Evolutionary conservation across 768 basidiomycete genomes (phyloP), one percentile per base, ranked within the genome.

Genomic region (Solioccasus polychromus): DNA sequence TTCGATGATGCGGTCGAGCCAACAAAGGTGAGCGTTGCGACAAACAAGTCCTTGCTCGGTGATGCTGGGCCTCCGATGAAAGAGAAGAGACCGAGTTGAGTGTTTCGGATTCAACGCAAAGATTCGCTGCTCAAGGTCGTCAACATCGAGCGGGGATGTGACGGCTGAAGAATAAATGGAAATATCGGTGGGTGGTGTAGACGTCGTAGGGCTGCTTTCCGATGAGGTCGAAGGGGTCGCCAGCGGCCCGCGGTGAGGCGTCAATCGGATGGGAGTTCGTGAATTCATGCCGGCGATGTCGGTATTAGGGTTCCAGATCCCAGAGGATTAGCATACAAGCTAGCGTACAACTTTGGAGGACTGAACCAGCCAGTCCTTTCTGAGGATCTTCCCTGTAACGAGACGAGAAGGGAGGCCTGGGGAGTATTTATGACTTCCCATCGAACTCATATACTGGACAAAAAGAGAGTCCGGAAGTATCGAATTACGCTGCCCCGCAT

Each of bases 351-450:
- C 18, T 34, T 5, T 48, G 39, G 41, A 34, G 50, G 62, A 64
- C 62, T 59, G 62, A 48, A 34, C 62, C 62, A 58, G 62, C 53
- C 59, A 64, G 60, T 48, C 62, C 44, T 47, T 49, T 39, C 52
- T 35, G 55, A 31, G 45, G 49, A 47, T 41, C 31, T 50, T 52
- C 59, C 53, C 38, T 47, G 28, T 19, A 15, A 42, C 22, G 42
- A 42, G 43, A 26, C 38, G 32, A 4, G 3, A 37, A 22, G 14
- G 23, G 44, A 20, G 37, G 37, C 15, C 35, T 32, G 43, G 30
- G 32, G 38, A 31, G 49, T 57, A 53, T 62, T 63, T 63, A 64
- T 60, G 52, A 46, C 26, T 17, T 26, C 46, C 37, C 42, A 34
- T 45, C 42, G 23, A 41, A 35, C 28, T 34, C 28, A 15, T 8